Evolutionary conservation across 1,284 basidiomycete genomes (phyloP), one percentile per base, ranked within the genome.

Genomic region (Heliocybe sulcata): DNA sequence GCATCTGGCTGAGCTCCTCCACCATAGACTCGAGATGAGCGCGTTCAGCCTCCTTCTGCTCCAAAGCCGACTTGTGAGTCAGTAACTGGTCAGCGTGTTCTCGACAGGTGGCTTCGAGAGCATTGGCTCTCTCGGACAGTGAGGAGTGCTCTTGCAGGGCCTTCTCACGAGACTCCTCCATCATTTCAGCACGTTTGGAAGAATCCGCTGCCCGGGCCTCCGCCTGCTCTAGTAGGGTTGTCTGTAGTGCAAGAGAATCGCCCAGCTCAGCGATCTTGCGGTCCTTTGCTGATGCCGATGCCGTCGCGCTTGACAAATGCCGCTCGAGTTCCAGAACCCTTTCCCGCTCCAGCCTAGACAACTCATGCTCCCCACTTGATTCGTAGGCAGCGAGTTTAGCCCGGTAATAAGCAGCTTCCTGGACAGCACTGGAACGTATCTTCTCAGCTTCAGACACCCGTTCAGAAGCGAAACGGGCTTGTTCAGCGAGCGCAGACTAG

Each of bases 351-450:
- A 97, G 66, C 27, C 87, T 83, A 27, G 77, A 74, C 1, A 84
- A 64, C 45, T 97, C 93, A 4, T 72, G 70, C 4, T 82, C 76
- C 19, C 83, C 82, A 53, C 81, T 79, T 1, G 81, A 74, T 67
- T 99, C 97, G 56, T 93, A 73, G 0, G 96, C 94, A 2, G 85
- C 80, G 11, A 97, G 75, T 72, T 98, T 98, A 51, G 95, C 92
- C 50, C 96, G 92, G 69, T 94, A 98, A 73, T 92, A 99, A 1
- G 95, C 92, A 1, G 96, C 92, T 69, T 99, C 97, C 68, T 99
- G 93, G 4, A 93, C 71, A 1, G 97, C 96, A 51, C 83, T 87
- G 3, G 79, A 72, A 59, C 90, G 89, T 55, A 87, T 73, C 35
- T 88, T 83, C 60, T 98, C 93, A 1, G 90, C 87, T 59, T 94